Percentiles rank a stretch among this genome's conserved stretches.
Conservation (phyloP, 2,329 filamentous ascomycete species). For the Coniella lustricola region DNA sequence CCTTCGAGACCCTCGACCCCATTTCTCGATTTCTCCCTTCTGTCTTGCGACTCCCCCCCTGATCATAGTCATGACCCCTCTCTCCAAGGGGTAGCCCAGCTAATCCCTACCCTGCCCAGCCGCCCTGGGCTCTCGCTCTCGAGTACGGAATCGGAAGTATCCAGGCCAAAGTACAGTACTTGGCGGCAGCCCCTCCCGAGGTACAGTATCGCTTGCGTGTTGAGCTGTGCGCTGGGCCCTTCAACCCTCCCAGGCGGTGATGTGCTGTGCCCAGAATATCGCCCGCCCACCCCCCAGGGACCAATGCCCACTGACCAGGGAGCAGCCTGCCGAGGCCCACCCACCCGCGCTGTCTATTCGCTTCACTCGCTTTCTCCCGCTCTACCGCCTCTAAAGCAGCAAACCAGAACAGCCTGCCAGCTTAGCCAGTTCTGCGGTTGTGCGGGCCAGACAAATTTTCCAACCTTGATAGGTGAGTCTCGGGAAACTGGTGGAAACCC, state of each 20-base stretch:
- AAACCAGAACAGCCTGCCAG: neutral
- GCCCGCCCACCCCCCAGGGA: neutral
- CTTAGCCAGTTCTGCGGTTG: too few species aligned
- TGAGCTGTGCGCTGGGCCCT: too few species aligned
- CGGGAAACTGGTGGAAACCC: neutral
- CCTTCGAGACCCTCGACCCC: neutral
- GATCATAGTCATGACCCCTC: neutral
- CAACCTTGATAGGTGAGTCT: neutral
- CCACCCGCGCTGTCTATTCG: neutral
- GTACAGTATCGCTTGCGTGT: too few species aligned
- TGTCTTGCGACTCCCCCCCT: neutral
- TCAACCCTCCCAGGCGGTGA: too few species aligned
- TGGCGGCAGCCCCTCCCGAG: too few species aligned
- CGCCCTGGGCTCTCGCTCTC: too few species aligned
- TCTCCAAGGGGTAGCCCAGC: neutral
- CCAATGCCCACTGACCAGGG: neutral
- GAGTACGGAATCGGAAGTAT: too few species aligned
- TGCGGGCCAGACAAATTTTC: neutral
- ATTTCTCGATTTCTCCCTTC: slow-evolving; percentile 3
- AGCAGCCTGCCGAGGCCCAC: neutral
- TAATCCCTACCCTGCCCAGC: neutral
- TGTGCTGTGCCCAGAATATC: too few species aligned
- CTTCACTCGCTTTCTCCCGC: neutral
- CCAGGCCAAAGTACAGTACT: neutral
- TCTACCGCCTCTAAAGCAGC: neutral